A percentile compares a stretch with the other conserved stretches of the same genome.
phyloP scores from a whole-genome alignment of 2,329 filamentous ascomycete genomes.

The Neopestalotiopsis sp. region DNA sequence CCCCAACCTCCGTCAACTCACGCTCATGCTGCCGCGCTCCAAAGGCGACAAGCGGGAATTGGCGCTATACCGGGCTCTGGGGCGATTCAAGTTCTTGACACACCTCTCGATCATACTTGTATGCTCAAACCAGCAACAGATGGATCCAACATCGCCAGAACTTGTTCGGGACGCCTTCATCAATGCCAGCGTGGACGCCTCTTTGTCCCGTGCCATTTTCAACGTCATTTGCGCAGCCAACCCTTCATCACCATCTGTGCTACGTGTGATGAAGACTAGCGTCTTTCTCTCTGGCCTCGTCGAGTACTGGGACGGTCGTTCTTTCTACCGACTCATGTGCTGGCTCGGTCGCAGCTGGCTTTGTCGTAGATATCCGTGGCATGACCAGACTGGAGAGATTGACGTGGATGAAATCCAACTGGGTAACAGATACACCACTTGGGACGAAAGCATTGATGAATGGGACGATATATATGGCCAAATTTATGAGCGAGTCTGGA shows the following conservation, averaged over 20 bases:
- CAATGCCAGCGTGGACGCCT: not conserved
- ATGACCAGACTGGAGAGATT: not conserved
- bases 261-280: not conserved
- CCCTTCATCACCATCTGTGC: not conserved
- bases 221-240: not conserved
- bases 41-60: not conserved
- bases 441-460: not conserved
- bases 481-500: not conserved
- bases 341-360: constrained; percentile 3
- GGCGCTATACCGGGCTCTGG: not conserved
- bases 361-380: not conserved
- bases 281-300: not conserved
- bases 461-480: not conserved
- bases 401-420: not conserved
- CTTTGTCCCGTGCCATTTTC: constrained; percentile 3
- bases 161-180: not conserved
- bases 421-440: not conserved
- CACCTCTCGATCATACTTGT: not conserved
- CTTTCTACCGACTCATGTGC: not conserved
- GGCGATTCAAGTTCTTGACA: not conserved
- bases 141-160: not conserved
- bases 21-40: not conserved
- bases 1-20: not conserved
- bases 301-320: not conserved
- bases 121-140: not conserved